Evolutionary conservation across 208 protist species (phyloP).

Genomic region (Naegleria fowleri): DNA sequence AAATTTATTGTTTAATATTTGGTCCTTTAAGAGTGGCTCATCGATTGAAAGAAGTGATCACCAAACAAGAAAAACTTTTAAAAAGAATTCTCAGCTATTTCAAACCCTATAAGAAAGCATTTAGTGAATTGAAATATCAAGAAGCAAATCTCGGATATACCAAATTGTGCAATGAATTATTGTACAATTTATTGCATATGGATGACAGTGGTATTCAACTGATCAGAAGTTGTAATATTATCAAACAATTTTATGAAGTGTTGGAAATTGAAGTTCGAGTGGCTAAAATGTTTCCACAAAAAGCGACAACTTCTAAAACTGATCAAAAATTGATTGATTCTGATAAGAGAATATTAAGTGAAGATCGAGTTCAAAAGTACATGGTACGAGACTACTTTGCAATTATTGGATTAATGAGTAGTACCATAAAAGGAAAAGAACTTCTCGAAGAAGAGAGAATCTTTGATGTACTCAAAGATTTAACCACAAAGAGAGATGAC

Average conservation of each 20-base stretch:
- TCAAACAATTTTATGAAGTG: background rate
- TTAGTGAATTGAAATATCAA: constrained; percentile 14
- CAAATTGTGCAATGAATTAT: background rate
- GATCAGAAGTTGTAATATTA: background rate
- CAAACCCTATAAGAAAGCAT: background rate
- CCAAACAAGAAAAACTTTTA: background rate
- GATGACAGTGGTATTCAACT: constrained; percentile 7
- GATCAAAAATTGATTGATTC: background rate
- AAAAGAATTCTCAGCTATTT: background rate
- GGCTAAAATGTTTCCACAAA: background rate
- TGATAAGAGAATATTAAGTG: constrained; percentile 11
- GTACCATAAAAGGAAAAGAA: background rate
- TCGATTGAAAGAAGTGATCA: background rate
- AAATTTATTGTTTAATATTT: constrained; percentile 5
- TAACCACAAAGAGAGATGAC: constrained; percentile 9
- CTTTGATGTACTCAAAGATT: background rate
- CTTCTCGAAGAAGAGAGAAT: background rate
- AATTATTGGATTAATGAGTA: background rate
- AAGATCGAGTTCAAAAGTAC: background rate
- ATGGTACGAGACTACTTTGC: constrained; percentile 19
- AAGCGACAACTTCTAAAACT: background rate
- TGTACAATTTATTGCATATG: background rate
- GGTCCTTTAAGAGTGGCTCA: background rate
- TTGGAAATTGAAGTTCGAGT: background rate
- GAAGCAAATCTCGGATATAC: background rate